phyloP scores from a whole-genome alignment of 2,329 filamentous ascomycete genomes.

The Trichophyton benhamiae region DNA sequence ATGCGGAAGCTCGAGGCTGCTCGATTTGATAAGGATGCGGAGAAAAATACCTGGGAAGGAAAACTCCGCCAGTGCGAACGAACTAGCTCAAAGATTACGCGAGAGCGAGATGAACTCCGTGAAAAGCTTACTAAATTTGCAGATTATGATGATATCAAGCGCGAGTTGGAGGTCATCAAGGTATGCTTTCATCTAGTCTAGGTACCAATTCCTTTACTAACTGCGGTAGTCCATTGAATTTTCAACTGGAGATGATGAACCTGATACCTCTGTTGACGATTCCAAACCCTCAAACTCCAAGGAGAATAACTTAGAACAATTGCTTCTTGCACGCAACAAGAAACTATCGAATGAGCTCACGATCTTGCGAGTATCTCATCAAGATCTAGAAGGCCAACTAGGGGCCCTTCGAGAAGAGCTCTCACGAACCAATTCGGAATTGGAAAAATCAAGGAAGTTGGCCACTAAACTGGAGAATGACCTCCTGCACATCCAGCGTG shows the following conservation, averaged over 20 bases:
- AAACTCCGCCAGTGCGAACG: conserved; percentile 69
- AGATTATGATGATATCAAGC: conserved; percentile 93
- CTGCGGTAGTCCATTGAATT: conserved; percentile 70
- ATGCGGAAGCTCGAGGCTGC: conserved; percentile 76
- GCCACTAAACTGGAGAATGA: conserved; percentile 88
- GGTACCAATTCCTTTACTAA: conserved; percentile 9
- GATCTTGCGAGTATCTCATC: conserved; percentile 81
- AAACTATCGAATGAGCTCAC: conserved; percentile 91
- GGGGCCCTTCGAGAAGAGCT: conserved; percentile 73
- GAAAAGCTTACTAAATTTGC: conserved; percentile 75
- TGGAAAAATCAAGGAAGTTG: conserved; percentile 72
- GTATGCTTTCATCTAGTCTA: conserved; percentile 23
- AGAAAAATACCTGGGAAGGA: conserved; percentile 62
- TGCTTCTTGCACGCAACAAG: conserved; percentile 86
- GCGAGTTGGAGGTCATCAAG: conserved; percentile 90
- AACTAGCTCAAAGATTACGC: conserved; percentile 58
- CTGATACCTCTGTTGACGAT: conserved; percentile 32
- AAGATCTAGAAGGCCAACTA: conserved; percentile 72
- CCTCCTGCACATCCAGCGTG: conserved; percentile 72
- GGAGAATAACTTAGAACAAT: conserved; percentile 76
- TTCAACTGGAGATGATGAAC: conserved; percentile 66
- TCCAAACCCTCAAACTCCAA: conserved; percentile 40
- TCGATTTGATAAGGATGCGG: conserved; percentile 69
- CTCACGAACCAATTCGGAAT: conserved; percentile 67
- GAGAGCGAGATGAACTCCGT: conserved; percentile 69